Evolutionary conservation across 2,329 filamentous ascomycete genomes (phyloP), one percentile per base, ranked within the genome.

Genomic region (Scleromitrula shiraiana): DNA sequence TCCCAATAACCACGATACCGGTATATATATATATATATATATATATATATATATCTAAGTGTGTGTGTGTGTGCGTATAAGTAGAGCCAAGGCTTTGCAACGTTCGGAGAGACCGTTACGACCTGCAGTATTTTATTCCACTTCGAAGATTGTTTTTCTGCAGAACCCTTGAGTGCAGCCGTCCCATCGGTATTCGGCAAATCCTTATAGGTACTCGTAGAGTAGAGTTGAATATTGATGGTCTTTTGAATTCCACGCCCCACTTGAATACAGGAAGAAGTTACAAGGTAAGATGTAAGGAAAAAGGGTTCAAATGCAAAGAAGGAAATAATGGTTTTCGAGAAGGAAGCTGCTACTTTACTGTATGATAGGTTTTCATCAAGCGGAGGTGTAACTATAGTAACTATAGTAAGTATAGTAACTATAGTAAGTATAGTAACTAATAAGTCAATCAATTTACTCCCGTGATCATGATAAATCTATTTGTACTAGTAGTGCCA

Each of bases 241-340:
- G 41, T 46, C 44, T 46, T 41, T 46, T 46, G 44, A 26, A 26
- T 46, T 41, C 22, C 9, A 41, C 29, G 36, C 44, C 44, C 44
- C 44, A 47, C 44, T 41, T 19, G 36, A 47, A 23, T n/a, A 26
- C 8, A 30, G 35, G 43, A n/a, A 40, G 35, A 27, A 26, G 36
- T 19, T 26, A 24, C 15, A 32, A 20, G 36, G 35, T 26, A 20
- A 26, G 22, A 19, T 20, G 15, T 19, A 27, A n/a, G 23, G n/a
- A 23, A 12, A 33, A 10, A n/a, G 22, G 15, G 12, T 14, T n/a
- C 17, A 26, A 41, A 15, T 22, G 17, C 6, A 33, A 35, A 17
- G 22, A 26, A 30, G 40, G 43, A 10, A 7, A 12, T 33, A 33
- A 33, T n/a, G 12, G 30, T 33, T 14, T 14, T n/a, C 30, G n/a